phyloP scores from a whole-genome alignment of 2,329 filamentous ascomycete genomes.

The Diaporthe vaccinii region DNA sequence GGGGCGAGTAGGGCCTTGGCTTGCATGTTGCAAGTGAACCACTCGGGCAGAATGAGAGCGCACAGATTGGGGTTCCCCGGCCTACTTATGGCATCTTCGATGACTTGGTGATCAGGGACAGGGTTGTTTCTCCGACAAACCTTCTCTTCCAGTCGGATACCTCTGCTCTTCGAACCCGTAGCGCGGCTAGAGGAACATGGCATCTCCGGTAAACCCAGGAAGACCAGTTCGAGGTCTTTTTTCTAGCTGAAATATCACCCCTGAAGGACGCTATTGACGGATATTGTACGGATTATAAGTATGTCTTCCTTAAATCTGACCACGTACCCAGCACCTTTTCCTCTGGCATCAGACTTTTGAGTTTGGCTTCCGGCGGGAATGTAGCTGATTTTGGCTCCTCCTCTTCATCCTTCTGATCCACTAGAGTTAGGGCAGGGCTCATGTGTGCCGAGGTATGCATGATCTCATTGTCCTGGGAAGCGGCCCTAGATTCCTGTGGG shows the following conservation, averaged over 20 bases:
- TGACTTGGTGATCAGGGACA: neutral
- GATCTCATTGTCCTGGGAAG: neutral
- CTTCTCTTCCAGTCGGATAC: neutral
- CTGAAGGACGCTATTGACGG: neutral
- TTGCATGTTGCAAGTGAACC: neutral
- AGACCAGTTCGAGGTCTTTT: neutral
- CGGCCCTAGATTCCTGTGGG: neutral
- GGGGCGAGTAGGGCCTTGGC: neutral
- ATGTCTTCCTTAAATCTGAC: neutral
- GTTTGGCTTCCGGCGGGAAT: neutral
- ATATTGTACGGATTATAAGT: neutral
- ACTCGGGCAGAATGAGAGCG: neutral
- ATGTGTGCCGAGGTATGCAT: neutral
- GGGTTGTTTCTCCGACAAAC: neutral
- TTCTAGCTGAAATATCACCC: neutral
- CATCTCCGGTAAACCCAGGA: neutral
- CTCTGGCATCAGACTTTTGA: neutral
- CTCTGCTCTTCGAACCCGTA: neutral
- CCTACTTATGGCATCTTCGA: neutral
- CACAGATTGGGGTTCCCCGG: conserved; percentile 4
- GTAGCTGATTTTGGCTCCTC: neutral
- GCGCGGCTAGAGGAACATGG: too few relatives aligned
- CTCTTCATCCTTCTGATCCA: neutral
- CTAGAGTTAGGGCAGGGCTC: neutral
- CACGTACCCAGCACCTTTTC: conserved; percentile 15